Evolutionary conservation across 1,284 basidiomycete species (phyloP).

Genomic region (Apiotrichum laibachii): DNA sequence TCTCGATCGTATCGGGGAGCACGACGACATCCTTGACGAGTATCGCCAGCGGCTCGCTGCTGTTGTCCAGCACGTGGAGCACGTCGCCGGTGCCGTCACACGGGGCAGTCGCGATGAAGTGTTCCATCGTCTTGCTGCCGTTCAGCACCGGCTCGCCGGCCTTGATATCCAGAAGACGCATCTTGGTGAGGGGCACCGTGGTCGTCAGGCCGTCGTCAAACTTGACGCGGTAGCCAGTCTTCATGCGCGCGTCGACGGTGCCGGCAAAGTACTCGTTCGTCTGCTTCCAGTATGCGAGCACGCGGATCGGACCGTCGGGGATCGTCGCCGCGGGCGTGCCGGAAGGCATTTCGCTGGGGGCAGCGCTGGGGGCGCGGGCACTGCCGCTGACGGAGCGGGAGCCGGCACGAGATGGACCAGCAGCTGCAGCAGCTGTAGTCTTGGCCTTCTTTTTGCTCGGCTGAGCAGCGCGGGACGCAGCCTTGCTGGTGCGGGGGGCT

Average conservation of each 20-base stretch:
- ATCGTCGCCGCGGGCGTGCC: background rate
- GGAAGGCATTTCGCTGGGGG: background rate
- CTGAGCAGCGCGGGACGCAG: too few species aligned
- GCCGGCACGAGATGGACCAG: background rate
- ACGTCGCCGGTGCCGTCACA: conserved; percentile 6
- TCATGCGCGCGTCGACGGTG: conserved; percentile 12
- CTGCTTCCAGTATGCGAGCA: conserved; percentile 16
- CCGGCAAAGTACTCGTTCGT: conserved; percentile 16
- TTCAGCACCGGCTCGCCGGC: conserved; percentile 14
- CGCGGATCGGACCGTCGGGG: conserved; percentile 8
- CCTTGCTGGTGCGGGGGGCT: too few species aligned
- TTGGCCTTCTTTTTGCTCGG: conserved; percentile 1
- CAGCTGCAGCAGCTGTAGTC: background rate
- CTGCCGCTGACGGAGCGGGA: background rate
- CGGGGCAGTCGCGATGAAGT: conserved; percentile 5
- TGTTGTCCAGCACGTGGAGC: background rate
- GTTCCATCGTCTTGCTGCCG: background rate
- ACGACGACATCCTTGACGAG: conserved; percentile 3
- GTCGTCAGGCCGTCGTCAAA: conserved; percentile 14
- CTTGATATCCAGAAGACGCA: conserved; percentile 15
- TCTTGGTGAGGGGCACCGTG: background rate
- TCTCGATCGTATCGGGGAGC: conserved; percentile 2
- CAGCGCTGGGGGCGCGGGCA: background rate
- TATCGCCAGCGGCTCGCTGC: conserved; percentile 4
- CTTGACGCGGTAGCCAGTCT: conserved; percentile 6